These are phyloP conservation scores for Neoboletus brunneissimus DNA, from an alignment of 768 basidiomycete genomes.

Conservation along the genomic window DNA sequence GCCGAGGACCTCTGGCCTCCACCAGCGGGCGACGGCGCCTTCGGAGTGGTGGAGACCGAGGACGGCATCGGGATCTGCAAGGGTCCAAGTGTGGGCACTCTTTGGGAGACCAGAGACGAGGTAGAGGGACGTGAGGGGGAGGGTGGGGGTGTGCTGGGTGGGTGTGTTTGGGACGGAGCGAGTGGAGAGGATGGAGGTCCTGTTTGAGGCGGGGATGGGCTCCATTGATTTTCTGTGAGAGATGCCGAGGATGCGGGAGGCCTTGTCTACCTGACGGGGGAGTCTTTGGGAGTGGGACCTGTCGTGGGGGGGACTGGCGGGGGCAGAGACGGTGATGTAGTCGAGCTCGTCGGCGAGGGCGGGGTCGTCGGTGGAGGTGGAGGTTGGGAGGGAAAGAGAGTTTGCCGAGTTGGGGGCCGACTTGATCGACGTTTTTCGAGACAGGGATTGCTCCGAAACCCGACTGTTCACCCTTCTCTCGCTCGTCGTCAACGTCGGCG, in stretches of 20 bases:
- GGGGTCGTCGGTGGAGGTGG: conserved; percentile 9
- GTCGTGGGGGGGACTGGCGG: conserved; percentile 4
- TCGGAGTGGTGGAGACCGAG: conserved; percentile 79
- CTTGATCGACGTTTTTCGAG: conserved; percentile 17
- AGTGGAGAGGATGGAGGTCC: conserved; percentile 76
- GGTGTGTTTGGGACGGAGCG: conserved; percentile 43
- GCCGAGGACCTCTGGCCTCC: conserved; percentile 88
- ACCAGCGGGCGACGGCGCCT: conserved; percentile 85
- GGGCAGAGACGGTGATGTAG: conserved; percentile 56
- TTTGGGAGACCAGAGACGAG: conserved; percentile 88
- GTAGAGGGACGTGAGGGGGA: conserved; percentile 80
- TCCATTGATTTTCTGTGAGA: conserved; percentile 77
- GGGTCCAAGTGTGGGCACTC: conserved; percentile 86
- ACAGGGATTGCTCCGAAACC: conserved; percentile 49
- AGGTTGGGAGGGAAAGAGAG: background rate
- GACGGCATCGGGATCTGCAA: conserved; percentile 81
- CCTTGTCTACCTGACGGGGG: conserved; percentile 59
- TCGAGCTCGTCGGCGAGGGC: conserved; percentile 68
- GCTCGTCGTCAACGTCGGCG: conserved; percentile 15
- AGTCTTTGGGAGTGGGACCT: conserved; percentile 36
- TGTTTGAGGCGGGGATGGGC: conserved; percentile 73
- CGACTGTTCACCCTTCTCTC: conserved; percentile 48
- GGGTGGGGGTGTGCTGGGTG: conserved; percentile 63
- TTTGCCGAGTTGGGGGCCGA: conserved; percentile 10
- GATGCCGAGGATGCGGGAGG: conserved; percentile 75